These are phyloP conservation scores for Rasamsonia emersonii DNA, from an alignment of 2,329 filamentous ascomycete species.

Conservation along the genomic window DNA sequence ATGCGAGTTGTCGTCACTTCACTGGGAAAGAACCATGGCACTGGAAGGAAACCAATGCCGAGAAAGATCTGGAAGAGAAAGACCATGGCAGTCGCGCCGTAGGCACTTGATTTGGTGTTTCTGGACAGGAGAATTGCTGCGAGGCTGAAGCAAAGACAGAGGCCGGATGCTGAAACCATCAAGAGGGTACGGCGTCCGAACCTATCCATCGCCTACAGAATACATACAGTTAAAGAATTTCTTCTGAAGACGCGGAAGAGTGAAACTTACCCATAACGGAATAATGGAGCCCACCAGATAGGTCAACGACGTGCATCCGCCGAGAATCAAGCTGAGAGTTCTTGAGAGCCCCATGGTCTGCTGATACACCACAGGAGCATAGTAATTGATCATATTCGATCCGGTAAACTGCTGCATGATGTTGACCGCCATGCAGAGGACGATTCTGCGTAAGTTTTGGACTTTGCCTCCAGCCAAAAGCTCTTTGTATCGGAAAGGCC, in stretches of 20 bases:
- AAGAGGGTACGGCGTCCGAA: slow-evolving; percentile 35
- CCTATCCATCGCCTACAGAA: slow-evolving; percentile 23
- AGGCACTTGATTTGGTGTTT: slow-evolving; percentile 22
- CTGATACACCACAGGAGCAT: slow-evolving; percentile 32
- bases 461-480: slow-evolving; percentile 23
- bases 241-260: background rate
- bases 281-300: slow-evolving; percentile 35
- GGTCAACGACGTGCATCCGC: slow-evolving; percentile 35
- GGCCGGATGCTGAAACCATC: slow-evolving; percentile 32
- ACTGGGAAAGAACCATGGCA: slow-evolving; percentile 37
- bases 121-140: slow-evolving; percentile 31
- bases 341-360: slow-evolving; percentile 32
- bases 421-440: slow-evolving; percentile 26
- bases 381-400: slow-evolving; percentile 34
- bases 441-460: slow-evolving; percentile 25
- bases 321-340: slow-evolving; percentile 46
- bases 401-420: slow-evolving; percentile 30
- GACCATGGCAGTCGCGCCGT: slow-evolving; percentile 36
- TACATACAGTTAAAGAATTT: background rate
- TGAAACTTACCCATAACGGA: slow-evolving; percentile 25
- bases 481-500: slow-evolving; percentile 29
- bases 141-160: slow-evolving; percentile 38
- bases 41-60: slow-evolving; percentile 36
- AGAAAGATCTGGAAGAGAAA: slow-evolving; percentile 40
- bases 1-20: slow-evolving; percentile 36